A percentile compares a stretch with the other conserved stretches of the same genome.
phyloP scores from a whole-genome alignment of 208 protist species.

The Acanthamoeba quina region DNA sequence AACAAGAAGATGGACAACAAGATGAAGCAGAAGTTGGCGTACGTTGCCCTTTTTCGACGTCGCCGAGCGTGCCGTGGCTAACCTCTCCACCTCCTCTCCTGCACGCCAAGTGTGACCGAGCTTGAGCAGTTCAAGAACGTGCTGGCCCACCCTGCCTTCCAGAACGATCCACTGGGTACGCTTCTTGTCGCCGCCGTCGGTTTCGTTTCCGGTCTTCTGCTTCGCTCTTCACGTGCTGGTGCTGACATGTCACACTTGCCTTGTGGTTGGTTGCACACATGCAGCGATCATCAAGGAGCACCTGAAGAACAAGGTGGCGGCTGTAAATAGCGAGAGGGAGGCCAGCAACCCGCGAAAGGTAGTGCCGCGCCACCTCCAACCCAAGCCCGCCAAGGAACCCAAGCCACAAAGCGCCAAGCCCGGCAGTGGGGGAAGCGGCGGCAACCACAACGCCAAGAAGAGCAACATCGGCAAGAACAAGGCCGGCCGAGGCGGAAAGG shows the following conservation, averaged over 20 bases:
- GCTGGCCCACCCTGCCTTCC: constrained; percentile 39
- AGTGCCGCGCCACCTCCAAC: constrained; percentile 8
- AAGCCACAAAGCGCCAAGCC: background rate
- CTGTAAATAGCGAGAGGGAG: constrained; percentile 27
- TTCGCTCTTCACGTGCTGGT: too few species aligned
- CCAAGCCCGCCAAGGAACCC: background rate
- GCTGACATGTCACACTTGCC: background rate
- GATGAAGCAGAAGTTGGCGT: constrained; percentile 22
- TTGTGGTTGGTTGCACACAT: background rate
- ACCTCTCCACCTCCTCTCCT: background rate
- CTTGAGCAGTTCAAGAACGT: constrained; percentile 64
- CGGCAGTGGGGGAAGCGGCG: too few species aligned
- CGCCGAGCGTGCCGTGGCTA: too few species aligned
- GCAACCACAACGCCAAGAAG: background rate
- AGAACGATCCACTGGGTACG: constrained; percentile 16
- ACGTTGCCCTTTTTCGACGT: background rate
- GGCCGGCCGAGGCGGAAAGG: background rate
- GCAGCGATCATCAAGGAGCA: constrained; percentile 53
- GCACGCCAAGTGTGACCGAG: background rate
- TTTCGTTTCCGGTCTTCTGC: too few species aligned
- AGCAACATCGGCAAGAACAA: background rate
- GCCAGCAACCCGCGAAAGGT: constrained; percentile 26
- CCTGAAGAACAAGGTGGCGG: constrained; percentile 37
- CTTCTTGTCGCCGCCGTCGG: too few species aligned
- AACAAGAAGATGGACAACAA: constrained; percentile 30